A percentile compares a stretch with the other conserved stretches of the same genome.
These are phyloP conservation scores for Obelidium mucronatum DNA, from an alignment of 192 early-diverging fungal genomes.

Conservation along the genomic window DNA sequence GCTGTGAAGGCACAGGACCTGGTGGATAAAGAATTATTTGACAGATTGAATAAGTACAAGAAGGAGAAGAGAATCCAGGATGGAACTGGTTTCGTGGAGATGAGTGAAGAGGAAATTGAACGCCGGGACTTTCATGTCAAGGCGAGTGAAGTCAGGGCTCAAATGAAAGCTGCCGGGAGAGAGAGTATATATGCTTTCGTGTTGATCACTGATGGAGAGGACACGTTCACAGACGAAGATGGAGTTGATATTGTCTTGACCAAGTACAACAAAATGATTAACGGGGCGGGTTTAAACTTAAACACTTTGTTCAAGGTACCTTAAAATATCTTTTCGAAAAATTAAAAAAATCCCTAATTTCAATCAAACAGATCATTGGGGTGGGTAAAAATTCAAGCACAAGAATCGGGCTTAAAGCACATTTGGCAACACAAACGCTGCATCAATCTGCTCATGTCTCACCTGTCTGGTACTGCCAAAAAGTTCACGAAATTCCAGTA, in stretches of 20 bases:
- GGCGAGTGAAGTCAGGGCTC: not conserved
- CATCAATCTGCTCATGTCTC: not conserved
- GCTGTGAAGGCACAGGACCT: not conserved
- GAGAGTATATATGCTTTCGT: slow-evolving; percentile 4
- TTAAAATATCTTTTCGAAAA: too few relatives aligned
- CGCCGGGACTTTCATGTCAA: not conserved
- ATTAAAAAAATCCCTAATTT: not conserved
- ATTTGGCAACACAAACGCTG: slow-evolving; percentile 11
- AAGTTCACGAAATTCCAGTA: slow-evolving; percentile 20
- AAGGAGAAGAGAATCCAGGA: not conserved
- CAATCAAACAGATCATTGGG: not conserved
- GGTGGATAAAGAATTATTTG: not conserved
- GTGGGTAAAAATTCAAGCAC: slow-evolving; percentile 10
- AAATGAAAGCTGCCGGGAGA: not conserved
- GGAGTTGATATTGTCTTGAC: not conserved
- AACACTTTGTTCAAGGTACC: not conserved
- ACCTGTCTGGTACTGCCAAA: not conserved
- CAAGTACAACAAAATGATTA: slow-evolving; percentile 3
- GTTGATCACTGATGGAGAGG: slow-evolving; percentile 11
- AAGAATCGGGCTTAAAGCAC: not conserved
- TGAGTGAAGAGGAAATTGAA: not conserved
- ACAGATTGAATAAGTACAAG: not conserved
- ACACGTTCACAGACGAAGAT: not conserved
- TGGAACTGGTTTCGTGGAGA: not conserved
- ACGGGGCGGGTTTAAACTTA: not conserved